Percentiles rank a stretch among this genome's conserved stretches.
phyloP scores from a whole-genome alignment of 2,329 filamentous ascomycete genomes.

The Lithohypha guttulata region DNA sequence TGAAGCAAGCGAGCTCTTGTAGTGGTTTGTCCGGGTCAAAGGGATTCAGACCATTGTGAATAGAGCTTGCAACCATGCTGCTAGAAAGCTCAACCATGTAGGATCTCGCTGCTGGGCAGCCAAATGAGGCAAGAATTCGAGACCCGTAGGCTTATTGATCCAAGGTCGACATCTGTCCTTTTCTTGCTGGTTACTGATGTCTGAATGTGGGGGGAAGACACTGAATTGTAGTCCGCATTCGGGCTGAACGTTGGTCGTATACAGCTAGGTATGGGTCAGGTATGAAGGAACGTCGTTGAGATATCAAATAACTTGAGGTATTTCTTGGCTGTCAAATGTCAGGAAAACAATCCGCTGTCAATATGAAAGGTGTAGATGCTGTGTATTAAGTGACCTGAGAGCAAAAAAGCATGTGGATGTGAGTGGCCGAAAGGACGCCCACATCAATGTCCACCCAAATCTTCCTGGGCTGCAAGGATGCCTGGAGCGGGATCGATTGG shows the following conservation, averaged over 20 bases:
- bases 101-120: not conserved
- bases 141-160: not conserved
- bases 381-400: not conserved
- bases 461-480: too few relatives aligned
- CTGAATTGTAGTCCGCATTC: too few relatives aligned
- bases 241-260: not conserved
- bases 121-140: too few relatives aligned
- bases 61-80: conserved; percentile 5
- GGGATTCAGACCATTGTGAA: conserved; percentile 1
- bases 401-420: conserved; percentile 3
- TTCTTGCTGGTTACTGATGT: too few relatives aligned
- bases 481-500: too few relatives aligned
- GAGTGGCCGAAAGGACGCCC: too few relatives aligned
- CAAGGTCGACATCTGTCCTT: not conserved
- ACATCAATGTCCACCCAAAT: too few relatives aligned
- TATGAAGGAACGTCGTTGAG: not conserved
- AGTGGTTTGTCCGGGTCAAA: not conserved
- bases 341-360: not conserved
- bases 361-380: conserved; percentile 1
- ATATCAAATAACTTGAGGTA: not conserved
- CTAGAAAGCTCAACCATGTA: not conserved
- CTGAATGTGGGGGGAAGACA: too few relatives aligned
- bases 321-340: not conserved
- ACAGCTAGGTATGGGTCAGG: not conserved
- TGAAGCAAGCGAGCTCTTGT: not conserved